Conservation (phyloP, 208 protist species). For the Trichomonas tenax region DNA sequence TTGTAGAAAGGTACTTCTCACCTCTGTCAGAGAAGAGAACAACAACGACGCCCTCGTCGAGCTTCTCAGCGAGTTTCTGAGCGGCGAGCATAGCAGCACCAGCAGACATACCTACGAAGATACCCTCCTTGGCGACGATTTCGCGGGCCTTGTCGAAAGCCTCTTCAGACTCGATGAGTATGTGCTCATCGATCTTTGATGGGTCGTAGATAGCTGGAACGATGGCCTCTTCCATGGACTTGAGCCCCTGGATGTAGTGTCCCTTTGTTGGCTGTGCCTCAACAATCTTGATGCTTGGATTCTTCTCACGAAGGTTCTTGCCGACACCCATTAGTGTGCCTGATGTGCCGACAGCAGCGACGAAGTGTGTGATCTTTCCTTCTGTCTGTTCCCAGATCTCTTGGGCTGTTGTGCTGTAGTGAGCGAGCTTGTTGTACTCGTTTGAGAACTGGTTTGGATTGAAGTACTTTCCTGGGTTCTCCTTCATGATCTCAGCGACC, state of each 20-base stretch:
- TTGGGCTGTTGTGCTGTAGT: slow-evolving; percentile 65
- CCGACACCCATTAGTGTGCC: slow-evolving; percentile 22
- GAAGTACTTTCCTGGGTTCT: slow-evolving; percentile 10
- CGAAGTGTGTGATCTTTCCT: slow-evolving; percentile 13
- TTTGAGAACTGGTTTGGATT: slow-evolving; percentile 56
- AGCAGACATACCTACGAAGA: neutral
- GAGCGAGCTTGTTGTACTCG: slow-evolving; percentile 60
- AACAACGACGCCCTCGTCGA: neutral
- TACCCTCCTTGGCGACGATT: neutral
- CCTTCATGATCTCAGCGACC: neutral
- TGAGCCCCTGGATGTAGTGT: neutral
- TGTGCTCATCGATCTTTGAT: neutral
- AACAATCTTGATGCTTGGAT: slow-evolving; percentile 1
- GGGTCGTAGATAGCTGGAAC: neutral
- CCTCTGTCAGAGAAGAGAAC: neutral
- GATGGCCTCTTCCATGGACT: slow-evolving; percentile 1
- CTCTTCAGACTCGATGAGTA: neutral
- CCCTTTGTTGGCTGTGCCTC: neutral
- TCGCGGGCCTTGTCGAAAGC: neutral
- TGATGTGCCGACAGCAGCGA: neutral
- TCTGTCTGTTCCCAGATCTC: slow-evolving; percentile 46
- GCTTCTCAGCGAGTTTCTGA: neutral
- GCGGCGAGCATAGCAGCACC: neutral
- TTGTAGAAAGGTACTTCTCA: neutral
- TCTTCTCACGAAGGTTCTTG: neutral